Evolutionary conservation across 2,329 filamentous ascomycete species (phyloP), one percentile per base, ranked within the genome.

Genomic region (Paracoccidioides lutzii): DNA sequence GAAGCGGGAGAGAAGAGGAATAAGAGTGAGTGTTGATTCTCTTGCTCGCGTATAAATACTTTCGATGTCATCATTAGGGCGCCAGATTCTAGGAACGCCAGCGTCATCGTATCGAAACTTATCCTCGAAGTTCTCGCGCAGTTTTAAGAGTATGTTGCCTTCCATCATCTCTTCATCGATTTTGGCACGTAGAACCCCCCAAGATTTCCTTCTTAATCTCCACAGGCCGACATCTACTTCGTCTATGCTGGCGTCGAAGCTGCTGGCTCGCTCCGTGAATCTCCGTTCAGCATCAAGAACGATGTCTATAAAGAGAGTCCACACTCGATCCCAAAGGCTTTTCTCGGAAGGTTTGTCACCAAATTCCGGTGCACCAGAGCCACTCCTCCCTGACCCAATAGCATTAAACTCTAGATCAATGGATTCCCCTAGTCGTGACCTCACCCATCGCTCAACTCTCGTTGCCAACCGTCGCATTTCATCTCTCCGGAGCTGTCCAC

Each of bases 91-190:
- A 4, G 93, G 93, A 4, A 98, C 93, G 32, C 93, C 93, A 5
- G 84, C 83, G 58, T 96, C 90, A 65, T 98, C 93, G 65, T 98
- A 98, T 60, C 93, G 85, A 80, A 98, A 98, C 73, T 95, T 96
- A 75, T 98, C 93, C 73, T 98, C 93, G 63, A 98, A 98, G 75
- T 96, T 97, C 71, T 98, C 93, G 40, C 93, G 83, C 53, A 98
- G 81, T 76, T 98, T 98, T 63, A 97, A 78, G 38, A 97, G 76
- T 54, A 98, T 83, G 67, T 97, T 98, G 65, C 91, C 91, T 73
- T 97, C 93, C 83, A 95, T 95, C 67, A 96, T 88, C 72, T 98
- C 93, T 67, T 98, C 93, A 40, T 97, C 91, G 59, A 98, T 87
- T 76, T 88, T 93, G 58, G 89, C 85, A 48, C 88, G 82, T 59